Evolutionary conservation across 805 yeast species (phyloP).

Genomic region (Cyberlindnera americana): DNA sequence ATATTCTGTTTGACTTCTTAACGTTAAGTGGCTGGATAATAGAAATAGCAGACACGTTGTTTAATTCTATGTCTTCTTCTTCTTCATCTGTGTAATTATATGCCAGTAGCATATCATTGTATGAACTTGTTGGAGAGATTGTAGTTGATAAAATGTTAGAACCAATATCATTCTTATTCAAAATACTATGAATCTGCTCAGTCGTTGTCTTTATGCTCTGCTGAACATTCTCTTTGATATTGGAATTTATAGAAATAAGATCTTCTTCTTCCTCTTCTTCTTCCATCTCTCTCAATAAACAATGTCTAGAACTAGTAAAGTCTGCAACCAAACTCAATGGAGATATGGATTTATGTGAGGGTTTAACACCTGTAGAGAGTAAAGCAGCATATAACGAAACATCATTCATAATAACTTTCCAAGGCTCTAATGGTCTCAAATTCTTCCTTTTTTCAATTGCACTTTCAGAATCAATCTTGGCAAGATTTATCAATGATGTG

Average conservation of each 20-base stretch:
- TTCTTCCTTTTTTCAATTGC: constrained; percentile 13
- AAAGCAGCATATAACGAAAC: constrained; percentile 38
- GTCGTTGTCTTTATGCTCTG: constrained; percentile 1
- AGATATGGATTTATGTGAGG: constrained; percentile 13
- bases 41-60: not conserved
- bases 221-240: constrained; percentile 1
- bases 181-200: constrained; percentile 5
- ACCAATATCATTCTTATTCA: constrained; percentile 1
- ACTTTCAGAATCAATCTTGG: constrained; percentile 5
- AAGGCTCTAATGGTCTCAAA: constrained; percentile 18
- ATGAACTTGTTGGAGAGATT: not conserved
- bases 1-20: not conserved
- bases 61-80: not conserved
- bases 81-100: constrained; percentile 22
- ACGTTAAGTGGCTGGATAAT: constrained; percentile 3
- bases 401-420: constrained; percentile 34
- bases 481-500: constrained; percentile 11
- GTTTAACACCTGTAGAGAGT: constrained; percentile 31
- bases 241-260: not conserved
- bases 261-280: no score
- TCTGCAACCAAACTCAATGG: constrained; percentile 21
- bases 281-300: not conserved
- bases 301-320: constrained; percentile 25
- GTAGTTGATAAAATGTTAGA: no score
- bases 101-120: constrained; percentile 23